Evolutionary conservation across 1,139 yeast genomes (phyloP).

Genomic region (Yamadazyma triangularis): DNA sequence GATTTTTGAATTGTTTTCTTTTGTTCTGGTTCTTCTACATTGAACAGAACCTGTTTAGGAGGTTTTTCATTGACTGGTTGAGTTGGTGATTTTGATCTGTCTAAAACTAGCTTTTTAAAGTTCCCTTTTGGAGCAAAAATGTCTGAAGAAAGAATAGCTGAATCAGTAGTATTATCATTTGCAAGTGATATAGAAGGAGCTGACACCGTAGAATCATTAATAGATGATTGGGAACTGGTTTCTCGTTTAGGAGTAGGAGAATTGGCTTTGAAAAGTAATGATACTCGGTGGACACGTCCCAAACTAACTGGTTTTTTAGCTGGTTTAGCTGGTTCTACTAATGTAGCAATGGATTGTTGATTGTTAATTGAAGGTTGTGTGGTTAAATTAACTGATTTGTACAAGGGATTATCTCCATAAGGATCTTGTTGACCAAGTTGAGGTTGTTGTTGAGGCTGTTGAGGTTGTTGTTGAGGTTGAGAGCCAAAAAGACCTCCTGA

Average conservation of each 20-base stretch:
- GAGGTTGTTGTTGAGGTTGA: constrained; percentile 20
- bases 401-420: constrained; percentile 67
- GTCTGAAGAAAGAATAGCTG: constrained; percentile 65
- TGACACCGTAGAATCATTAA: constrained; percentile 8
- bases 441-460: constrained; percentile 20
- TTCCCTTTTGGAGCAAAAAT: constrained; percentile 64
- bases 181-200: constrained; percentile 1
- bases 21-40: constrained; percentile 11
- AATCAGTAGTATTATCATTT: constrained; percentile 44
- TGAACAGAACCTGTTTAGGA: constrained; percentile 36
- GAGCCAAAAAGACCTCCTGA: constrained; percentile 5
- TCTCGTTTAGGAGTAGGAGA: constrained; percentile 4
- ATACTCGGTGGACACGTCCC: constrained; percentile 58
- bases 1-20: constrained; percentile 3
- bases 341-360: constrained; percentile 47
- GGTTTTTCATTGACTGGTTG: constrained; percentile 8
- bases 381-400: constrained; percentile 37
- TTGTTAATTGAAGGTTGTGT: constrained; percentile 14
- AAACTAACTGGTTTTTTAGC: constrained; percentile 52
- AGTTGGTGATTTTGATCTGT: constrained; percentile 26
- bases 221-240: constrained; percentile 3
- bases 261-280: constrained; percentile 39
- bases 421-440: constrained; percentile 54
- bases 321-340: constrained; percentile 38
- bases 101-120: constrained; percentile 55